phyloP scores from a whole-genome alignment of 208 protist species.

The Phytomonas sp. region DNA sequence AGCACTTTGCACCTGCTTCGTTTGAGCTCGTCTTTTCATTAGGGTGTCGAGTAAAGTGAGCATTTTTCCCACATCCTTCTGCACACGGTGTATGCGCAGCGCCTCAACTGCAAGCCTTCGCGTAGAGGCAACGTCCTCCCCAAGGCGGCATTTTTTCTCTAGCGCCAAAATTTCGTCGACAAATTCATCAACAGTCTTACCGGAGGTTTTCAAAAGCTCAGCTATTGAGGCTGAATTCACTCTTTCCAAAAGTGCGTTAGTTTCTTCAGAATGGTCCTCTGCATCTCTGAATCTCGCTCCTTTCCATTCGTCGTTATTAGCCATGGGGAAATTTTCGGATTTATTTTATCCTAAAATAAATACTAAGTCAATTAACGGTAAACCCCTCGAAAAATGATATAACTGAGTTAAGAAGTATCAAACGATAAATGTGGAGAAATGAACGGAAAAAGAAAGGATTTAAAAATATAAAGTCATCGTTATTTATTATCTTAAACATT shows the following conservation, averaged over 20 bases:
- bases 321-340: conserved; percentile 1
- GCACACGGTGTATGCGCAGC: conserved; percentile 81
- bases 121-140: conserved; percentile 61
- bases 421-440: conserved; percentile 6
- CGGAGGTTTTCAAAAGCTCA: conserved; percentile 57
- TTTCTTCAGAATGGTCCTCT: conserved; percentile 72
- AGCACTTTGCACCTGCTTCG: conserved; percentile 86
- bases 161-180: conserved; percentile 80
- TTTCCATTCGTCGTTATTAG: conserved; percentile 55
- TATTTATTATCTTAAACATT: not conserved
- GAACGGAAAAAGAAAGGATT: not conserved
- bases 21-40: conserved; percentile 92
- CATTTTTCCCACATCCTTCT: conserved; percentile 71
- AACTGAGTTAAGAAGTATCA: conserved; percentile 3
- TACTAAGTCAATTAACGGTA: not conserved
- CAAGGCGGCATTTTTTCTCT: conserved; percentile 88
- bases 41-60: conserved; percentile 81
- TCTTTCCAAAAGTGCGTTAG: conserved; percentile 47
- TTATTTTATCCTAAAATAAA: conserved; percentile 7
- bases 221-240: conserved; percentile 72
- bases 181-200: conserved; percentile 56
- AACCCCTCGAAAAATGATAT: not conserved
- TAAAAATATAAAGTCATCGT: conserved; percentile 8
- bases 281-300: conserved; percentile 84
- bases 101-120: conserved; percentile 82